Base-by-base conservation (phyloP, 768 basidiomycete species). In the Flagelloscypha sp. region DNA sequence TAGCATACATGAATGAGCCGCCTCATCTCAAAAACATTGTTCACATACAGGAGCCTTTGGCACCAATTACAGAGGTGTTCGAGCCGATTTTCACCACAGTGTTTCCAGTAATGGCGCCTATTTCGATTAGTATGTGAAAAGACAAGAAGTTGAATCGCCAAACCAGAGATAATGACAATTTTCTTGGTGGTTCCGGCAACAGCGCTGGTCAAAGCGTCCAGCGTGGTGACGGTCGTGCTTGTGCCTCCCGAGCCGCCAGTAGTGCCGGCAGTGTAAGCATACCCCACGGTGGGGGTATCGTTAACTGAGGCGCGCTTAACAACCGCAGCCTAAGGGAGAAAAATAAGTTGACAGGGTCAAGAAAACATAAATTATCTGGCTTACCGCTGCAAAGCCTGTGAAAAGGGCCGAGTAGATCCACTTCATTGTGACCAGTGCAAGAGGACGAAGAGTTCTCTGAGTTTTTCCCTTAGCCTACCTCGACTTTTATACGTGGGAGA, bases 71-170 rank as follows among this genome's bases (percentile, higher is more conserved):
- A 10, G 66, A 60, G 7, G 64, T 70, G 51, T 69, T 66, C 9
- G 59, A 56, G 9, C 68, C 68, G 29, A 66, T 51, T 27, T 52
- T 61, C 28, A 70, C 59, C 16, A 61, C 66, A 16, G 52, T 39
- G 39, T 62, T 53, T n/a, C 68, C 68, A 22, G 65, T 62, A 33
- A 69, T 66, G 6, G 56, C 61, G 24, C 67, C 65, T 66, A 30
- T 4, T 20, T 17, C 11, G 7, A 17, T 17, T 8, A 22, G 15
- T 31, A 9, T 5, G 11, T 18, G 18, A 30, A 22, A 9, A 24
- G 17, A 7, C 17, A 21, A 16, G 23, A 11, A 8, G 25, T 23
- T 18, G 17, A 3, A 17, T 5, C 16, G 20, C 37, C 48, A 6
- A 29, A 58, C 66, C 67, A 19, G 59, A 61, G 38, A 70, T 61